Percentiles rank a stretch among this genome's conserved stretches.
Evolutionary conservation across 2,329 filamentous ascomycete genomes (phyloP).

Genomic region (Rhytidhysteron rufulum): DNA sequence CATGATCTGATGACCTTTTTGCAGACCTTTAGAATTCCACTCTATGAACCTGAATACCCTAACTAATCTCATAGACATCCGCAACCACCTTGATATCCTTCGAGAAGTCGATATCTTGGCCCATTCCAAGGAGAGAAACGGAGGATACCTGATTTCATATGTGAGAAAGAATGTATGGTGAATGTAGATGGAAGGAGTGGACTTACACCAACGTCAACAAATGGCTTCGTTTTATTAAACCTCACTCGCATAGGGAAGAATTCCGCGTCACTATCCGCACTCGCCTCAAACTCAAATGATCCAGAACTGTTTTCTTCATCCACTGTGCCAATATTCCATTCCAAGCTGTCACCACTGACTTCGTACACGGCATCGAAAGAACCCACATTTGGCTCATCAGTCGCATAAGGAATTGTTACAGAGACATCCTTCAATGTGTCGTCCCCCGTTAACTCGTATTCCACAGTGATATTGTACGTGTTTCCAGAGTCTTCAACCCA

Average conservation of each 20-base stretch:
- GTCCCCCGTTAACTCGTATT: slow-evolving; percentile 86
- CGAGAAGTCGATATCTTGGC: slow-evolving; percentile 75
- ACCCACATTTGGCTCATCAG: slow-evolving; percentile 80
- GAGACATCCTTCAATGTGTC: slow-evolving; percentile 78
- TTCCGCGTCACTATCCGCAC: slow-evolving; percentile 81
- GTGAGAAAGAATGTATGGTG: neutral
- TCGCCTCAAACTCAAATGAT: slow-evolving; percentile 92
- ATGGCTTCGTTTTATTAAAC: slow-evolving; percentile 82
- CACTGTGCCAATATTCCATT: slow-evolving; percentile 88
- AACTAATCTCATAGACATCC: slow-evolving; percentile 74
- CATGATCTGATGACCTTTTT: too few species aligned
- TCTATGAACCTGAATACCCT: too few species aligned
- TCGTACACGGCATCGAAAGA: slow-evolving; percentile 95
- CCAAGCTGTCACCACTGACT: slow-evolving; percentile 84
- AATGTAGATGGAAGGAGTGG: neutral
- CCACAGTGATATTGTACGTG: slow-evolving; percentile 86
- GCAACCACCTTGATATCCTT: slow-evolving; percentile 76
- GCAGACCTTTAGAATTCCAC: too few species aligned
- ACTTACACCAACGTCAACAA: slow-evolving; percentile 90
- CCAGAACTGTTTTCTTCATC: slow-evolving; percentile 79
- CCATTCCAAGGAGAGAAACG: slow-evolving; percentile 69
- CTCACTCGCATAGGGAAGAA: slow-evolving; percentile 97
- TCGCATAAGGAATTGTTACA: slow-evolving; percentile 82
- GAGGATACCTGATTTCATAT: slow-evolving; percentile 55
- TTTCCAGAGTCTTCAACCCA: slow-evolving; percentile 89